Evolutionary conservation across 1,139 yeast genomes (phyloP).

Genomic region (Nadsonia commutata): DNA sequence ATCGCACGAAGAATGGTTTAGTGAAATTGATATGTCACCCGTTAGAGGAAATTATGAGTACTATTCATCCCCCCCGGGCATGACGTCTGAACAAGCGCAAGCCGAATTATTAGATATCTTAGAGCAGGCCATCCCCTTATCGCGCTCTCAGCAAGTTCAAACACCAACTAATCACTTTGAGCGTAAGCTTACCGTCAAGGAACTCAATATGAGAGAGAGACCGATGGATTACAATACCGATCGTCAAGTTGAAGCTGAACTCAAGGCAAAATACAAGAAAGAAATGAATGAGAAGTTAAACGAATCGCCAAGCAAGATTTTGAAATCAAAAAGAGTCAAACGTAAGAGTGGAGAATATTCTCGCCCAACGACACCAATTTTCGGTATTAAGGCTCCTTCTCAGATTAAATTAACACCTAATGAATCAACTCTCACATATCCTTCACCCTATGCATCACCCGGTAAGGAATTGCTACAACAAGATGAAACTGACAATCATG

Average conservation of each 20-base stretch:
- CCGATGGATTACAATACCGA: background rate
- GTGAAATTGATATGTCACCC: background rate
- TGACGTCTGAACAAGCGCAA: background rate
- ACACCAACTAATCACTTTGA: background rate
- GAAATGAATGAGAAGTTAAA: background rate
- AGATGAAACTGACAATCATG: background rate
- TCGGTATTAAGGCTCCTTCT: background rate
- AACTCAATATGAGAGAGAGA: background rate
- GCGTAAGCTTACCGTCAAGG: background rate
- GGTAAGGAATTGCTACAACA: background rate
- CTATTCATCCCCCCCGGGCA: background rate
- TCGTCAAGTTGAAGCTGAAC: background rate
- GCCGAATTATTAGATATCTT: background rate
- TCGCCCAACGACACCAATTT: background rate
- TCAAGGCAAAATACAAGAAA: background rate
- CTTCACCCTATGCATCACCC: slow-evolving; percentile 2
- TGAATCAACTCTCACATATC: slow-evolving; percentile 1
- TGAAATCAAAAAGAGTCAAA: background rate
- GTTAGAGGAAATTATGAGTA: background rate
- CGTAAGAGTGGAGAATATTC: background rate
- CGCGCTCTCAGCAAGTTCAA: background rate
- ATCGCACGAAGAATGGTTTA: background rate
- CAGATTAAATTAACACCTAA: slow-evolving; percentile 2
- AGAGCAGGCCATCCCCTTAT: background rate
- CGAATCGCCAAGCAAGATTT: background rate